A percentile compares a stretch with the other conserved stretches of the same genome.
These are phyloP conservation scores for Butyriboletus appendiculatus DNA, from an alignment of 1,284 basidiomycete genomes.

Conservation along the genomic window DNA sequence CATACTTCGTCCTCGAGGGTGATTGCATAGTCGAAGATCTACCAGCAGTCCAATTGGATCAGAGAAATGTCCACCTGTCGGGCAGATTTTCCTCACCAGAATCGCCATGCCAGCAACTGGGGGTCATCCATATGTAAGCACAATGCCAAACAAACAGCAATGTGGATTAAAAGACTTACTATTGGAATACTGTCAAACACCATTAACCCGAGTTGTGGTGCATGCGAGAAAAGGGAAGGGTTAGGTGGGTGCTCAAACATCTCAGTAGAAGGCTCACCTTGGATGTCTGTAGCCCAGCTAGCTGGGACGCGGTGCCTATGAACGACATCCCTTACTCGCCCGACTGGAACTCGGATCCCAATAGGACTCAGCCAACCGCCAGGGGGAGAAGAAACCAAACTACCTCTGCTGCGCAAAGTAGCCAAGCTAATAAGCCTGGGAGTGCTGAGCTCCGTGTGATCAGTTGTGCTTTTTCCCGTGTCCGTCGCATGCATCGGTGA, in stretches of 20 bases:
- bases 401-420: too few species aligned
- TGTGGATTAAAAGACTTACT: conserved; percentile 1
- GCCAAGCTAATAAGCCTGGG: not conserved
- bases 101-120: conserved; percentile 15
- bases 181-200: conserved; percentile 13
- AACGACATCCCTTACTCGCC: conserved; percentile 1
- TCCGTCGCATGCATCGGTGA: too few species aligned
- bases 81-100: conserved; percentile 3
- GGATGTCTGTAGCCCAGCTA: conserved; percentile 16
- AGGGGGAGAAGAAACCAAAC: not conserved
- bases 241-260: not conserved
- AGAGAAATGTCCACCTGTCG: not conserved
- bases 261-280: conserved; percentile 6
- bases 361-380: not conserved
- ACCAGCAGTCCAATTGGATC: not conserved
- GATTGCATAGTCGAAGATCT: conserved; percentile 20
- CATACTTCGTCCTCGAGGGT: conserved; percentile 24
- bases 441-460: not conserved
- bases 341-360: not conserved
- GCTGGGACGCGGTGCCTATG: not conserved
- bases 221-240: too few species aligned
- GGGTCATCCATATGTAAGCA: not conserved
- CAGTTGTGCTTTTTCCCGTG: not conserved
- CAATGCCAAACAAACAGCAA: not conserved
- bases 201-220: not conserved